A percentile compares a stretch with the other conserved stretches of the same genome.
These are phyloP conservation scores for Phytophthora boehmeriae DNA, from an alignment of 352 stramenopile genomes.

Conservation along the genomic window DNA sequence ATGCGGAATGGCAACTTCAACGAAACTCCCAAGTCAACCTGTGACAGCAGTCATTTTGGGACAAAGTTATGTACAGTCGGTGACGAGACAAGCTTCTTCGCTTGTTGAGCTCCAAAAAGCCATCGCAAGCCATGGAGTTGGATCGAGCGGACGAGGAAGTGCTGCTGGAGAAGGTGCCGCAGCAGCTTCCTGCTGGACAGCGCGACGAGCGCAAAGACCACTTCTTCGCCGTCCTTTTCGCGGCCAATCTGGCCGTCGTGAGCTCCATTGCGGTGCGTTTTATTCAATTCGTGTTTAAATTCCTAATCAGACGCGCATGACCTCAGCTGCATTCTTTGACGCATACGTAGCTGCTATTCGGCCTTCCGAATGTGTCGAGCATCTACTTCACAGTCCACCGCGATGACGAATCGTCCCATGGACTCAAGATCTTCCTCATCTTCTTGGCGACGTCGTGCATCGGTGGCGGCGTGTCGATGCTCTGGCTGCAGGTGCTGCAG, in stretches of 20 bases:
- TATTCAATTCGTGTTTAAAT: background rate
- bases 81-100: constrained; percentile 21
- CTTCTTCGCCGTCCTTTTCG: constrained; percentile 69
- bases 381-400: constrained; percentile 84
- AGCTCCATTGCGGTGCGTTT: constrained; percentile 60
- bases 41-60: background rate
- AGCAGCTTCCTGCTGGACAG: constrained; percentile 26
- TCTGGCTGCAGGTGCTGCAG: constrained; percentile 83
- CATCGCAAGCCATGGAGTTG: constrained; percentile 53
- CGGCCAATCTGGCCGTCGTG: constrained; percentile 60
- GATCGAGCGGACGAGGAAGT: constrained; percentile 62
- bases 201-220: constrained; percentile 70
- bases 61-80: constrained; percentile 4
- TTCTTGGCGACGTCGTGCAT: constrained; percentile 72
- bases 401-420: constrained; percentile 65
- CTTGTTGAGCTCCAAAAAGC: background rate
- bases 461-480: constrained; percentile 63
- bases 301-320: constrained; percentile 24
- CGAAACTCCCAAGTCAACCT: constrained; percentile 19
- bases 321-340: constrained; percentile 10
- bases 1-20: constrained; percentile 35
- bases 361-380: constrained; percentile 72
- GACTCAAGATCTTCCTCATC: constrained; percentile 73
- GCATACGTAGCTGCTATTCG: constrained; percentile 60
- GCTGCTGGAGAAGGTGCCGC: constrained; percentile 64